These are phyloP conservation scores for Candida frijolesensis DNA, from an alignment of 1,139 yeast genomes.

Conservation along the genomic window DNA sequence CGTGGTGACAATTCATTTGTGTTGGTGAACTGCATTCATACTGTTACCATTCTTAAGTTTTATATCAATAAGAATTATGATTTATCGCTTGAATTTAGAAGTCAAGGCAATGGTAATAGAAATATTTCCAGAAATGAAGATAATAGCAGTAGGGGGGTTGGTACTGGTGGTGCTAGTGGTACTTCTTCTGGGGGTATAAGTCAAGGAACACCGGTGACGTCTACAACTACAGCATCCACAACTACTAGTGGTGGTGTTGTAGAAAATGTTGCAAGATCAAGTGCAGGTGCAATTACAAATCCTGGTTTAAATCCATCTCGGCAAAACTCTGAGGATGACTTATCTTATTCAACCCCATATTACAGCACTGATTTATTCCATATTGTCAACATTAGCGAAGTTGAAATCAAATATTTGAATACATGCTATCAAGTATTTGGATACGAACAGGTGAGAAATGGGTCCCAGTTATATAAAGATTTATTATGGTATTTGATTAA, in stretches of 20 bases:
- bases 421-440: constrained; percentile 28
- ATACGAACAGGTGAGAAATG: constrained; percentile 18
- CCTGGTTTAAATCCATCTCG: too few relatives aligned
- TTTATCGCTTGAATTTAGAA: constrained; percentile 9
- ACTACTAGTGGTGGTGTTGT: neutral
- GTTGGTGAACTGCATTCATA: constrained; percentile 31
- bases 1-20: constrained; percentile 22
- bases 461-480: constrained; percentile 33
- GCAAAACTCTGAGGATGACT: constrained; percentile 1
- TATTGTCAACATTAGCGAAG: constrained; percentile 22
- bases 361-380: constrained; percentile 10
- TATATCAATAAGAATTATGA: constrained; percentile 24
- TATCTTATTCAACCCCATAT: constrained; percentile 2
- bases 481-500: constrained; percentile 36
- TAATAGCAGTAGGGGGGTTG: neutral
- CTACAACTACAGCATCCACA: neutral
- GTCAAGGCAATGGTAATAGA: neutral
- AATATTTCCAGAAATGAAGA: too few relatives aligned
- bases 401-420: constrained; percentile 31
- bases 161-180: neutral
- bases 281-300: neutral
- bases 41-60: constrained; percentile 34
- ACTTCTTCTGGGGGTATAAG: neutral
- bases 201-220: neutral
- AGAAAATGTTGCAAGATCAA: neutral